phyloP scores from a whole-genome alignment of 768 basidiomycete genomes.

The Leccinum barrowsii region DNA sequence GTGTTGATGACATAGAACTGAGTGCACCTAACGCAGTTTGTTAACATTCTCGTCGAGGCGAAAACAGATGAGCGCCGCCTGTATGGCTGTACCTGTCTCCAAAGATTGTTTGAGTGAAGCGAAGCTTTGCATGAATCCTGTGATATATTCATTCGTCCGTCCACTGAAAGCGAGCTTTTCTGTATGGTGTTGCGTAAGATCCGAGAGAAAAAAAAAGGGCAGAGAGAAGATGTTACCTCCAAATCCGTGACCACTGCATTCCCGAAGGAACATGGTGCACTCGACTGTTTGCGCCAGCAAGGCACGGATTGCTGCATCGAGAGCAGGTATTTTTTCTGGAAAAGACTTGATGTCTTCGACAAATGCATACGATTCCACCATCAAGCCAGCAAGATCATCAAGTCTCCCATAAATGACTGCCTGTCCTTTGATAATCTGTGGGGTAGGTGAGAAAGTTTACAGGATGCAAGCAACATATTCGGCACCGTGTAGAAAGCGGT shows the following conservation, averaged over 20 bases:
- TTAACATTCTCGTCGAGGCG: conserved; percentile 28
- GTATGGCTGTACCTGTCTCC: conserved; percentile 23
- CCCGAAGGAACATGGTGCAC: conserved; percentile 35
- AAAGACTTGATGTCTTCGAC: conserved; percentile 28
- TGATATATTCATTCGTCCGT: conserved; percentile 21
- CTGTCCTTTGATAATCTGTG: conserved; percentile 29
- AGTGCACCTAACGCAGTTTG: conserved; percentile 19
- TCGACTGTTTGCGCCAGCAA: conserved; percentile 34
- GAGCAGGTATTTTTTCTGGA: conserved; percentile 24
- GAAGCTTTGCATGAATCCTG: conserved; percentile 21
- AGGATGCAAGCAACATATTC: background rate
- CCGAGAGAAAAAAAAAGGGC: background rate
- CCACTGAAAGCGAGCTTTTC: conserved; percentile 15
- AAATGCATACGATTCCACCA: conserved; percentile 32
- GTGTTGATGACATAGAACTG: background rate
- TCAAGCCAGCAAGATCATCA: conserved; percentile 25
- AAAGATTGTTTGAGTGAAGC: conserved; percentile 24
- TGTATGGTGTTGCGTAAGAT: conserved; percentile 11
- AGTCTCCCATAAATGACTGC: conserved; percentile 25
- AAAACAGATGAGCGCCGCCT: conserved; percentile 26
- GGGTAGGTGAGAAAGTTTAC: conserved; percentile 2
- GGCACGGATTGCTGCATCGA: conserved; percentile 26
- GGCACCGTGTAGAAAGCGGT: conserved; percentile 28
- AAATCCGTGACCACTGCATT: conserved; percentile 35
- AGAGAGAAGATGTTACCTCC: conserved; percentile 20